phyloP scores from a whole-genome alignment of 768 basidiomycete genomes.

The Xerocomus brunneocitrinus region DNA sequence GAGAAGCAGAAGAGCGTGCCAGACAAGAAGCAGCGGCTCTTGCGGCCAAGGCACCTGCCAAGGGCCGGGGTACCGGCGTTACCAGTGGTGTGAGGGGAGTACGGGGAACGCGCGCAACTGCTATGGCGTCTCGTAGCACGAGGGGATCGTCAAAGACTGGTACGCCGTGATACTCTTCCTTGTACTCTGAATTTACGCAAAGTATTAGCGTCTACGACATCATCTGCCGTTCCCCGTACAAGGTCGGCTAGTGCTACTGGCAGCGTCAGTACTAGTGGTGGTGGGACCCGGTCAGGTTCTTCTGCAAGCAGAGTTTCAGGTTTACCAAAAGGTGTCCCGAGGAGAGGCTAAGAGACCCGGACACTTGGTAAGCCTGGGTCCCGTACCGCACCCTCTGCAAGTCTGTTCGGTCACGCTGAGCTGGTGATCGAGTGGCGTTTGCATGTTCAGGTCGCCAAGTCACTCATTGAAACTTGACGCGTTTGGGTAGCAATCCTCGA shows the following conservation, averaged over 20 bases:
- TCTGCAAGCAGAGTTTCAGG: conserved; percentile 24
- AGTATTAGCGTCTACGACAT: conserved; percentile 11
- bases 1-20: conserved; percentile 45
- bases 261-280: conserved; percentile 10
- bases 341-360: conserved; percentile 18
- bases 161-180: conserved; percentile 16
- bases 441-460: conserved; percentile 1
- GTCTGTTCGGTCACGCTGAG: not conserved
- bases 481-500: not conserved
- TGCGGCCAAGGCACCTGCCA: conserved; percentile 19
- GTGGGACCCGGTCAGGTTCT: conserved; percentile 23
- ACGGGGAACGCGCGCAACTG: conserved; percentile 60
- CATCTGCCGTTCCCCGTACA: conserved; percentile 18
- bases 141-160: conserved; percentile 39
- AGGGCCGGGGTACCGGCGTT: conserved; percentile 42
- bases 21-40: conserved; percentile 45
- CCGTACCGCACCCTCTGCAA: not conserved
- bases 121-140: conserved; percentile 40
- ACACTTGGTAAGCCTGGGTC: not conserved
- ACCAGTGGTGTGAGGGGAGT: conserved; percentile 64
- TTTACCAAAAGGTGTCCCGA: conserved; percentile 22
- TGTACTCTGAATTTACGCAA: conserved; percentile 4
- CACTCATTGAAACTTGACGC: not conserved
- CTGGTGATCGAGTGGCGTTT: not conserved
- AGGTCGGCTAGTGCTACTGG: conserved; percentile 27